Evolutionary conservation across 2,329 filamentous ascomycete genomes (phyloP), one percentile per base, ranked within the genome.

Genomic region (Aspergillus pseudotamarii): DNA sequence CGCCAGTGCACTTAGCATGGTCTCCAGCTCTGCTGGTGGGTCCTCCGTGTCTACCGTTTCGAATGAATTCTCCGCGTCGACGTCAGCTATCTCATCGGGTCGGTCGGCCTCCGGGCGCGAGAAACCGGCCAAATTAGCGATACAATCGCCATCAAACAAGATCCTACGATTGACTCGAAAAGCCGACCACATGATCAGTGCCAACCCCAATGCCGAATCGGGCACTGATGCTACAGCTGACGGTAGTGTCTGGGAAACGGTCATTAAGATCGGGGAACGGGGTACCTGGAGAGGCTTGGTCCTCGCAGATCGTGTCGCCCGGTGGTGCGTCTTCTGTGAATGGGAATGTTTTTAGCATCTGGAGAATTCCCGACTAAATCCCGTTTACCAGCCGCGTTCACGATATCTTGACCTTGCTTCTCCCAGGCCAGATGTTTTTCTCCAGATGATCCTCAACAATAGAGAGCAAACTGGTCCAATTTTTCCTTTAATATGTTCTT

Each of bases 51-150:
- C 82, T 2, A 76, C 74, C 21, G 73, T 74, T 16, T 79, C 77
- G 0, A 75, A 79, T 55, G 77, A 76, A 34, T 84, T 73, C 72
- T 78, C 77, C 0, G 77, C 76, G 1, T 79, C 79, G 3, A 76
- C 75, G 1, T 81, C 79, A 9, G 89, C 89, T 1, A 82, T 88
- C 23, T 89, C 89, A 0, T 78, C 77, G 2, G 72, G 62, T n/a
- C 73, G 70, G 28, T 78, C 76, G 2, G 58, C 63, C 21, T 73
- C 69, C 21, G 74, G 72, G 6, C 73, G 76, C 1, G 78, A 88
- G 74, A 99, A 99, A 78, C 94, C 95, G 2, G 95, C 95, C 6
- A 99, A 99, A 78, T 80, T 99, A 59, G 95, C 95, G 0, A 94
- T 99, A 61, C 95, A 99, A 79, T 93, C 91, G 6, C 95, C 95